These are phyloP conservation scores for Phytophthora pluvialis DNA, from an alignment of 352 stramenopile species.

Conservation along the genomic window DNA sequence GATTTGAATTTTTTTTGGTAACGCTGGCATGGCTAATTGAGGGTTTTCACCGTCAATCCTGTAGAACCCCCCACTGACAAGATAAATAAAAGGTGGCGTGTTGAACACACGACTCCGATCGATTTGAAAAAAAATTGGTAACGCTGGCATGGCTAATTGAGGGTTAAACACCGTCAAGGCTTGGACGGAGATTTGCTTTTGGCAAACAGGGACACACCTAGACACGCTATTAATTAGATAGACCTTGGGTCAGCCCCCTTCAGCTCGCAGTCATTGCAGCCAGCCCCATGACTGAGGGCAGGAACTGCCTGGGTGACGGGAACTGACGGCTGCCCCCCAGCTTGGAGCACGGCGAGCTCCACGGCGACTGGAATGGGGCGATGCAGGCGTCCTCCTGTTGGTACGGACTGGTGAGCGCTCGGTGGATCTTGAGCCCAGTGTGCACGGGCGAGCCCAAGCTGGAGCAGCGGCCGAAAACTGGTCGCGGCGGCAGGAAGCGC, in stretches of 20 bases:
- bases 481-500: conserved; percentile 7
- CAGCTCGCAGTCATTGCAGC: conserved; percentile 28
- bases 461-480: conserved; percentile 20
- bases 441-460: conserved; percentile 24
- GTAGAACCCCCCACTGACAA: background rate
- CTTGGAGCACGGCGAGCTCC: conserved; percentile 24
- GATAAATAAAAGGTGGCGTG: conserved; percentile 32
- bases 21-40: conserved; percentile 25
- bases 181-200: conserved; percentile 1
- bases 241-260: background rate
- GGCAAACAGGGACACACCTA: conserved; percentile 16
- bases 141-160: conserved; percentile 29
- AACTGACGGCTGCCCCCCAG: conserved; percentile 8
- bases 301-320: conserved; percentile 19
- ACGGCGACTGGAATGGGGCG: conserved; percentile 11
- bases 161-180: conserved; percentile 9
- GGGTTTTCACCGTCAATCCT: conserved; percentile 10
- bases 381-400: conserved; percentile 16
- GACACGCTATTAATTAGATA: conserved; percentile 26
- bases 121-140: conserved; percentile 17
- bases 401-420: conserved; percentile 21
- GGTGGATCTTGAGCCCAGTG: conserved; percentile 33
- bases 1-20: no score
- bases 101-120: conserved; percentile 14
- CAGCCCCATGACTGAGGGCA: conserved; percentile 18